Evolutionary conservation across 169 alveolate genomes (phyloP), one percentile per base, ranked within the genome.

Genomic region (Plasmodium fragile): DNA sequence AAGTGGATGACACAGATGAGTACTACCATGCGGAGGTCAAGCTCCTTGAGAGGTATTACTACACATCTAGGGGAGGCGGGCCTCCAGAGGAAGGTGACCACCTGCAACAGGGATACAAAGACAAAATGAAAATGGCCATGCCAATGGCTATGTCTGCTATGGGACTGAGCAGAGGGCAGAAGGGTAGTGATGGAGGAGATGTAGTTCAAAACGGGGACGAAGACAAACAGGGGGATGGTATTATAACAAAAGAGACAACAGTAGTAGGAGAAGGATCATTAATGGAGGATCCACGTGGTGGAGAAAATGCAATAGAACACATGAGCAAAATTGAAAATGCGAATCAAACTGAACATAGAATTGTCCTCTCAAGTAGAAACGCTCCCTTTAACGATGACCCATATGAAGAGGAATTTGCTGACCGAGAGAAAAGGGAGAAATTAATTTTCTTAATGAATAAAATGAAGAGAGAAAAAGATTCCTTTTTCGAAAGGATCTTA

Each of bases 21-120:
- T 85, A 75, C 80, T 85, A 85, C 45, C 85, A 53, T n/a, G 93
- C 93, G 4, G 93, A 85, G 79, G 93, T 85, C 7, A 77, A 73
- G 65, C 70, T 73, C 0, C 84, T 85, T n/a, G 93, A 85, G 43
- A 59, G 59, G 13, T 85, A 73, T 53, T 85, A 85, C 41, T 36
- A 73, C 1, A 52, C 39, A 10, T 75, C 81, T 0, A 39, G 45
- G 8, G 45, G 45, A 18, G 75, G 45, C 4, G 65, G 7, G 7
- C 70, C 32, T 22, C 39, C 39, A 82, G 13, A 55, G 43, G 81
- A n/a, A 8, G 43, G 41, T 7, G 25, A 11, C 25, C 25, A 53
- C n/a, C 53, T 43, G 0, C 53, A 8, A 7, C 16, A 43, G 53
- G 59, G 8, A 49, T 49, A 49, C 59, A 41, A 7, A 16, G n/a